Base-by-base conservation (phyloP, 345 rosid species). In the Stellera chamaejasme region DNA sequence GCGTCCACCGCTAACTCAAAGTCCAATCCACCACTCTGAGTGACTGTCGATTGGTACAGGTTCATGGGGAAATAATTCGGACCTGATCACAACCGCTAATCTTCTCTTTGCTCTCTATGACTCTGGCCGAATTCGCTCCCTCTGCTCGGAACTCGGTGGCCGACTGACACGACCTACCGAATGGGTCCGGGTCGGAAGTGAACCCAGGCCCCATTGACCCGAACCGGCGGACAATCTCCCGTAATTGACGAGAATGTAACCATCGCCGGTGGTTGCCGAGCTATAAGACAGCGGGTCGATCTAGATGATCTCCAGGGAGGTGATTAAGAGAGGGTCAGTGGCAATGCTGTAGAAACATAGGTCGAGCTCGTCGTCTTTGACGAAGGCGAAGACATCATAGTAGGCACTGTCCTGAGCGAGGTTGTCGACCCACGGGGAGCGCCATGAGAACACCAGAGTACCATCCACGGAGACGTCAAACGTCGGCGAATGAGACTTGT, bases 41-140 rank as follows among this genome's bases (percentile, higher is more conserved):
- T 82, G 11, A 75, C 83, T 27, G 96, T 95, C 61, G 85, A 67
- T 63, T 94, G 97, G 66, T 81, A 94, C 59, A 94, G 77, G 72
- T 90, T 94, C 97, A 82, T 70, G 11, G 99, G 99, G 52, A 85
- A 89, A 68, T 82, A 90, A 71, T 90, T 94, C 10, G 97, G 99
- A 9, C 76, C 76, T 76, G 78, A 57, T 76, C 68, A 11, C 77
- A 60, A 4, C 79, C 79, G 4, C 71, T 52, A 48, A 94, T 83
- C 1, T 39, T 74, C 66, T 69, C 75, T 13, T 51, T 8, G 10
- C 93, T 85, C 0, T 87, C 59, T 15, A 90, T 5, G 23, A 76
- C 58, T 23, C 69, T 60, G 23, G 74, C 61, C n/a, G 74, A 52
- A 23, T 43, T 52, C 7, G 83, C 68, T 16, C 45, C 52, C 0